These are phyloP conservation scores for Thalia dealbata DNA, from an alignment of 176 grass and related monocot species.

Conservation along the genomic window DNA sequence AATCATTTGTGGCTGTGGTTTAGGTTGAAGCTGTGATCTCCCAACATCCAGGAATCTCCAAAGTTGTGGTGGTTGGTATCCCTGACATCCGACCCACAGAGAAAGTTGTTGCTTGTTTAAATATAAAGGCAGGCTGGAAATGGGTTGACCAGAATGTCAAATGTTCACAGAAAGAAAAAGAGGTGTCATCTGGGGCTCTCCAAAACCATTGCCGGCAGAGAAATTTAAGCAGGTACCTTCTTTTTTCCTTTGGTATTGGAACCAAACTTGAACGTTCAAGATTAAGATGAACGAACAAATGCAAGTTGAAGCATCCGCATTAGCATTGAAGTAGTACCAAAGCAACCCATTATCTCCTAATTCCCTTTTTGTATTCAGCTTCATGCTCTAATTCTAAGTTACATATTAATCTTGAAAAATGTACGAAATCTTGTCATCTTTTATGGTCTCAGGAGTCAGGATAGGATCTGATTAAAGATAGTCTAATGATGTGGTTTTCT, in stretches of 20 bases:
- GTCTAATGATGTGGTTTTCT: neutral
- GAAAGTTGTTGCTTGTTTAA: constrained; percentile 69
- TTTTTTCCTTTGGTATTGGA: neutral
- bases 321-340: neutral
- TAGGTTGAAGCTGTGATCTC: constrained; percentile 57
- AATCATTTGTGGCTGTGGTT: neutral
- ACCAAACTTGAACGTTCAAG: neutral
- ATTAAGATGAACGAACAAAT: neutral
- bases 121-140: constrained; percentile 51
- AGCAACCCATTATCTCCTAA: neutral
- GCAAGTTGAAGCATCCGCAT: neutral
- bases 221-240: constrained; percentile 60
- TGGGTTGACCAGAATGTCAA: constrained; percentile 37
- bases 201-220: constrained; percentile 37
- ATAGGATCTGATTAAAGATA: neutral
- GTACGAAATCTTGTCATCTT: neutral
- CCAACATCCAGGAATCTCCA: constrained; percentile 51
- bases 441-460: neutral
- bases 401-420: neutral
- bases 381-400: neutral
- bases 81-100: constrained; percentile 62
- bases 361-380: too few species aligned
- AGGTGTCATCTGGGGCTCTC: constrained; percentile 43
- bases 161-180: constrained; percentile 17
- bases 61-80: constrained; percentile 47